phyloP scores from a whole-genome alignment of 371 early-diverging fungal species.

The Choanephora cucurbitarum region DNA sequence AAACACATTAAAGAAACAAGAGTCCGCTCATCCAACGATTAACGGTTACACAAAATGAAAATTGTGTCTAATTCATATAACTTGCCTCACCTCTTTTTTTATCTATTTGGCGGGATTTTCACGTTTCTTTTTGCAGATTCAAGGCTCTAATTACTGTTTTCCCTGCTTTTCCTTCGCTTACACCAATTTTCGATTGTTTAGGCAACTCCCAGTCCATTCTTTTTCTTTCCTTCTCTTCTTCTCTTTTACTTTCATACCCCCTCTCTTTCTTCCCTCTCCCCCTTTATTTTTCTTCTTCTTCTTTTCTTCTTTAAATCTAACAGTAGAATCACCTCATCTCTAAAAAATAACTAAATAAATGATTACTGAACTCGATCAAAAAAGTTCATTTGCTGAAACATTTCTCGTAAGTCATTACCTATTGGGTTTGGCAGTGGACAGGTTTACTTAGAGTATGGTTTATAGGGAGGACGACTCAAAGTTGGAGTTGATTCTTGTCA shows the following conservation, averaged over 20 bases:
- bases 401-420: constrained; percentile 9
- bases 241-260: constrained; percentile 3
- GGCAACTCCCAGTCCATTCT: not conserved
- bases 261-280: constrained; percentile 6
- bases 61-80: too few relatives aligned
- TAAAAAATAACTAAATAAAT: not conserved
- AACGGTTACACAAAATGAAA: too few relatives aligned
- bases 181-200: not conserved
- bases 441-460: not conserved
- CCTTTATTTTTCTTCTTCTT: constrained; percentile 12
- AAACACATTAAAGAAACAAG: too few relatives aligned
- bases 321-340: not conserved
- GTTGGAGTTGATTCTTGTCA: constrained; percentile 55
- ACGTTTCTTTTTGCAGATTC: not conserved
- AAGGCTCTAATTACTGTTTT: not conserved
- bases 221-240: constrained; percentile 4
- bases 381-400: constrained; percentile 9
- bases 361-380: not conserved
- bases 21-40: too few relatives aligned
- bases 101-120: not conserved
- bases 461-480: constrained; percentile 55
- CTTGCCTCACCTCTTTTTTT: too few relatives aligned
- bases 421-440: not conserved
- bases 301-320: not conserved
- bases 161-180: not conserved